Evolutionary conservation across 164 flowering plant genomes (phyloP).

Genomic region (Pachysandra terminalis): DNA sequence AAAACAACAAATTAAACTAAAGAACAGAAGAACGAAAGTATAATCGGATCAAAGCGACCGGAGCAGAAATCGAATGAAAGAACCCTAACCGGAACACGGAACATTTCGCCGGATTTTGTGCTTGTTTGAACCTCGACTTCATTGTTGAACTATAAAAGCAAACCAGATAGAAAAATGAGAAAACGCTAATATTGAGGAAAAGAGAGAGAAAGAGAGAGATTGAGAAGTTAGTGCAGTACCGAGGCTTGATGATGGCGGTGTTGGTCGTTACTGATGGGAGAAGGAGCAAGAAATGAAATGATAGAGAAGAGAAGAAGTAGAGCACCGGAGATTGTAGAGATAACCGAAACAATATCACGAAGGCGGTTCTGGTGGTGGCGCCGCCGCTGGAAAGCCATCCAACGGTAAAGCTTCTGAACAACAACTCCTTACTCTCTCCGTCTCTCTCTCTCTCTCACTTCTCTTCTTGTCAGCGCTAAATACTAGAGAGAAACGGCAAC

Average conservation of each 20-base stretch:
- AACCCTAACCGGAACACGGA: constrained; percentile 44
- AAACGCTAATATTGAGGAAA: no score
- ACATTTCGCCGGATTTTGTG: constrained; percentile 17
- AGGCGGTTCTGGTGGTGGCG: constrained; percentile 5
- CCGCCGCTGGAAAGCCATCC: constrained; percentile 17
- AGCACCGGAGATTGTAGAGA: constrained; percentile 31
- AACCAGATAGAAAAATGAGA: constrained; percentile 3
- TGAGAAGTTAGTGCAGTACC: not conserved
- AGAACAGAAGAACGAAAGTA: constrained; percentile 8
- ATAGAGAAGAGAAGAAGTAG: constrained; percentile 42
- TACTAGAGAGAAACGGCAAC: no score
- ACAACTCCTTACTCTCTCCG: no score
- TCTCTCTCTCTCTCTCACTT: not conserved
- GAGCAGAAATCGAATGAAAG: not conserved
- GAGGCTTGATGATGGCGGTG: constrained; percentile 4
- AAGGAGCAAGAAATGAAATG: constrained; percentile 34
- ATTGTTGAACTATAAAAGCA: constrained; percentile 15
- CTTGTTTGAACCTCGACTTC: constrained; percentile 13
- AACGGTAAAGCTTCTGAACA: no score
- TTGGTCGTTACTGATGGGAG: constrained; percentile 6
- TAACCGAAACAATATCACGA: constrained; percentile 27
- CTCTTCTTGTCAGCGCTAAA: not conserved
- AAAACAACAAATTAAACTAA: constrained; percentile 3
- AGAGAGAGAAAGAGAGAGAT: not conserved
- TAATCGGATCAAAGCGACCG: constrained; percentile 7